A percentile compares a stretch with the other conserved stretches of the same genome.
Conservation (phyloP, 202 grass and related monocot species). For the Hordeum pubiflorum region DNA sequence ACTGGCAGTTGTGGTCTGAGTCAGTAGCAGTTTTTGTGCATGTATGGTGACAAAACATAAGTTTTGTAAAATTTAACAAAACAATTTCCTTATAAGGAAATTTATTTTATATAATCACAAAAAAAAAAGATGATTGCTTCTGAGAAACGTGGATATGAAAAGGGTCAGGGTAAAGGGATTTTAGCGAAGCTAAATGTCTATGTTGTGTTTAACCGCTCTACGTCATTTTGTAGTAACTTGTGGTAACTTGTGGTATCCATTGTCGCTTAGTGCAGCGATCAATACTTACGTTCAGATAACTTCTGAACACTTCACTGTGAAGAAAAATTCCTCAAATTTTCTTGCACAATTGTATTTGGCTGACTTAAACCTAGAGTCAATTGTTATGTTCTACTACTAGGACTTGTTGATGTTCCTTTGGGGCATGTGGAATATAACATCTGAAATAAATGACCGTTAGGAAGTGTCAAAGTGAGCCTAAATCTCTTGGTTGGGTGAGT, state of each 20-base stretch:
- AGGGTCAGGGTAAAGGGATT: background rate
- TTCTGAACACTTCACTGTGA: background rate
- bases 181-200: constrained; percentile 1
- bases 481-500: background rate
- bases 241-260: background rate
- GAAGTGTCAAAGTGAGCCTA: background rate
- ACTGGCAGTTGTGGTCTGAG: too few relatives aligned
- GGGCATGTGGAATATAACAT: background rate
- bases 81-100: background rate
- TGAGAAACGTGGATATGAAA: background rate
- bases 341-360: background rate
- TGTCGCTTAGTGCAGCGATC: background rate
- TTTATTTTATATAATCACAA: background rate
- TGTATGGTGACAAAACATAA: background rate
- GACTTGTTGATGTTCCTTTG: background rate
- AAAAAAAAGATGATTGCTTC: background rate
- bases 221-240: background rate
- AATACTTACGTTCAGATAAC: background rate
- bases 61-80: background rate
- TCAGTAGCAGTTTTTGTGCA: background rate
- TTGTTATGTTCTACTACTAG: background rate
- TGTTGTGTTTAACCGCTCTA: background rate
- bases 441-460: background rate
- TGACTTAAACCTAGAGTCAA: background rate
- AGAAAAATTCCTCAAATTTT: background rate